Conservation (phyloP, 306 rosid genomes). For the Cotoneaster glaucophyllus region DNA sequence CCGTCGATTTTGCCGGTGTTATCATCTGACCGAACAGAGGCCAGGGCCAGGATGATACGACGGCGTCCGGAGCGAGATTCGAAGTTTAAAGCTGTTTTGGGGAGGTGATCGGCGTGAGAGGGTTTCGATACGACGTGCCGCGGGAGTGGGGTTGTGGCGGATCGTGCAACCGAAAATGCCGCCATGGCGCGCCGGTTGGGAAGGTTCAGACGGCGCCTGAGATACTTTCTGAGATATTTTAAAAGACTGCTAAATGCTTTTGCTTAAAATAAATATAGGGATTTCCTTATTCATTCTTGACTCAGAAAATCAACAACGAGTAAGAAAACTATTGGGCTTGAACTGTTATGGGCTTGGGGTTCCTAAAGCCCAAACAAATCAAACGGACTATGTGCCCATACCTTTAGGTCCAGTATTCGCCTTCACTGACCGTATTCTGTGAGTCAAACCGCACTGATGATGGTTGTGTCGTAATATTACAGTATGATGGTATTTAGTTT, state of each 20-base stretch:
- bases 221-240: neutral
- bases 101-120: slow-evolving; percentile 1
- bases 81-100: slow-evolving; percentile 1
- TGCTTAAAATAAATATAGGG: neutral
- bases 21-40: slow-evolving; percentile 22
- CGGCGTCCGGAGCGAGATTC: slow-evolving; percentile 23
- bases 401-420: neutral
- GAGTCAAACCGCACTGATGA: too few species aligned
- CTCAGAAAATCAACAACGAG: neutral
- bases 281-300: neutral
- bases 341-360: neutral
- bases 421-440: neutral
- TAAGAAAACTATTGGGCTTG: too few species aligned
- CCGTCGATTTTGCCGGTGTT: neutral
- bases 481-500: too few species aligned
- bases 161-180: slow-evolving; percentile 18
- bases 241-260: neutral
- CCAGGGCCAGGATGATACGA: slow-evolving; percentile 23
- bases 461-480: too few species aligned
- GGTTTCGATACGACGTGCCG: neutral
- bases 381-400: neutral
- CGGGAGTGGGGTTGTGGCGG: slow-evolving; percentile 1
- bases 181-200: slow-evolving; percentile 17
- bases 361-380: neutral
- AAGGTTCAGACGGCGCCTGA: neutral